Base-by-base conservation (phyloP, 768 basidiomycete genomes). In the Psilocybe cyanescens region DNA sequence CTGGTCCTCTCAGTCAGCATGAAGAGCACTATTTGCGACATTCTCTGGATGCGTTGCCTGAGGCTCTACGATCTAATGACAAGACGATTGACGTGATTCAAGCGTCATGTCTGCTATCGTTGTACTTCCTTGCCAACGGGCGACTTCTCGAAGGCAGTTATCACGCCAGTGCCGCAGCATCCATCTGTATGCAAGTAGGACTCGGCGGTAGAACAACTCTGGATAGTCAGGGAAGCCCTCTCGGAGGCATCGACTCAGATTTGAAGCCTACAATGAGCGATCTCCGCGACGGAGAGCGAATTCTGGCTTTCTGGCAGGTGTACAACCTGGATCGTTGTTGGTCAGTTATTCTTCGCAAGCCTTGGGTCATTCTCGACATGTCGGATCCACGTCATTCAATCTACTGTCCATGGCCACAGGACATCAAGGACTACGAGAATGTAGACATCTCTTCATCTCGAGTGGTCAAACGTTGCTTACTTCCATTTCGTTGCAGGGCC, bases 291-390 rank as follows among this genome's bases (percentile, higher is more conserved):
- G 89, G 87, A 50, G 90, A 92, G 69, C 80, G 89, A 45, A 86
- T 92, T 58, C 72, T 87, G 41, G 82, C 91, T 0, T 94, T 94
- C 67, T 94, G 92, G 92, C 90, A 92, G 70, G 89, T 91, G 9
- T 94, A 87, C 73, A 85, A 86, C 67, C 78, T 93, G 64, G 92
- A 94, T 73, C 84, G 88, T 31, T 91, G 90, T 69, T 92, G 91
- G 90, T 91, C 91, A 19, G 86, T 88, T 4, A 83, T 86, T 8
- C 80, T 92, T 5, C 87, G 85, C 31, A 87, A 88, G 62, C 89
- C 90, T 4, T 76, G 80, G 8, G 78, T 86, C 45, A 85, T 93
- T 45, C 83, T 86, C 14, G 90, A 93, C 65, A 83, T 84, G 52
- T 77, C 81, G 37, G 81, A 85, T 57, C 76, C 82, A 9, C 82